Conservation (phyloP, 495 filamentous ascomycete genomes). For the Xylaria intraflava region DNA sequence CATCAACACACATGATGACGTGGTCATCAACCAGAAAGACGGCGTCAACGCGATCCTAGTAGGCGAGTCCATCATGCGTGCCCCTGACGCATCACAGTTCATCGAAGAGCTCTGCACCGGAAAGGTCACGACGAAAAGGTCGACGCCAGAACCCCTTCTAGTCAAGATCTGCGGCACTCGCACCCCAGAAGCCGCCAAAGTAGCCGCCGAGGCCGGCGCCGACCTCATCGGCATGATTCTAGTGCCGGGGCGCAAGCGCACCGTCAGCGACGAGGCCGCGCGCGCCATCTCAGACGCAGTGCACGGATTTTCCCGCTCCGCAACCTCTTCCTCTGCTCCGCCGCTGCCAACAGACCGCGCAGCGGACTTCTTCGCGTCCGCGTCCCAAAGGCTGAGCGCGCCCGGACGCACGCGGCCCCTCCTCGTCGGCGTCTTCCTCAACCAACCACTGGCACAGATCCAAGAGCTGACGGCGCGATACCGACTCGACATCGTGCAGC, state of each 20-base stretch:
- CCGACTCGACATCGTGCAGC: slow-evolving; percentile 81
- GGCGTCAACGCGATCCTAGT: slow-evolving; percentile 91
- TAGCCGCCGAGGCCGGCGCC: slow-evolving; percentile 80
- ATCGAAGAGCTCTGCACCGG: slow-evolving; percentile 73
- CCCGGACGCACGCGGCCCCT: slow-evolving; percentile 51
- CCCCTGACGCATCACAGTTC: slow-evolving; percentile 68
- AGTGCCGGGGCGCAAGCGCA: slow-evolving; percentile 71
- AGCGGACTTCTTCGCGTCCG: slow-evolving; percentile 40
- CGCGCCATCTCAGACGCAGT: slow-evolving; percentile 72
- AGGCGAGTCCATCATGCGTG: slow-evolving; percentile 93
- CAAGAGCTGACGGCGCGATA: slow-evolving; percentile 67
- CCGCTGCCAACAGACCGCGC: slow-evolving; percentile 20
- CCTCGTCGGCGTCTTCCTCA: slow-evolving; percentile 89
- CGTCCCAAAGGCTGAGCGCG: slow-evolving; percentile 28
- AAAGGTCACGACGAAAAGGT: slow-evolving; percentile 22
- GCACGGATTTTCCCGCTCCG: slow-evolving; percentile 36
- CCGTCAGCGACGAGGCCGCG: slow-evolving; percentile 69
- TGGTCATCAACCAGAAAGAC: slow-evolving; percentile 77
- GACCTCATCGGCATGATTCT: slow-evolving; percentile 92
- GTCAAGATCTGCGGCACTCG: slow-evolving; percentile 98
- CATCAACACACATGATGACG: slow-evolving; percentile 85
- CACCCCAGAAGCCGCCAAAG: slow-evolving; percentile 68
- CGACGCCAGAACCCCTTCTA: slow-evolving; percentile 40
- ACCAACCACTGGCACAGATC: slow-evolving; percentile 79
- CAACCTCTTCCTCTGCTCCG: slow-evolving; percentile 7